Percentiles rank a stretch among this genome's conserved stretches.
Conservation (phyloP, 2,329 filamentous ascomycete genomes). For the Metarhizium guizhouense region DNA sequence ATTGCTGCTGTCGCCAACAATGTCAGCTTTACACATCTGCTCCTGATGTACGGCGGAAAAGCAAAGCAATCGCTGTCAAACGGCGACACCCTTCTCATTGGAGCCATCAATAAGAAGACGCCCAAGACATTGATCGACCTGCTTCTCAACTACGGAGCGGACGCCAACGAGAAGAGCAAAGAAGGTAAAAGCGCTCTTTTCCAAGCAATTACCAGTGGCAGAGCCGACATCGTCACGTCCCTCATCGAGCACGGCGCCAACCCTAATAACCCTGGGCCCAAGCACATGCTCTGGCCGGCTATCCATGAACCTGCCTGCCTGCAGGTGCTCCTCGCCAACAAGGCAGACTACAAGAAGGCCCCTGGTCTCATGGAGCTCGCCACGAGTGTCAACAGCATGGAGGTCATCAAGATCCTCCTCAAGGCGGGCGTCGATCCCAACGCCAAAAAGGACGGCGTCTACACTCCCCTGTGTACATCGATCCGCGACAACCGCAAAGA, state of each 20-base stretch:
- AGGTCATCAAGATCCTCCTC: conserved; percentile 48
- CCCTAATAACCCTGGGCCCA: conserved; percentile 59
- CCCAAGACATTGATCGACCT: conserved; percentile 47
- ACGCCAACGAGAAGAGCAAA: conserved; percentile 49
- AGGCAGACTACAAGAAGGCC: conserved; percentile 50
- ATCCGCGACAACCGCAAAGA: conserved; percentile 58
- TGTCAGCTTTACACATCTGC: conserved; percentile 47
- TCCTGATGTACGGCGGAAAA: conserved; percentile 53
- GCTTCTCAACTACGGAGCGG: conserved; percentile 49
- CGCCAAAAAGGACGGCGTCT: conserved; percentile 54
- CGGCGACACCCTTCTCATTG: conserved; percentile 53
- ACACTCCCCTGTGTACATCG: conserved; percentile 58
- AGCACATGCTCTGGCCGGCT: conserved; percentile 60
- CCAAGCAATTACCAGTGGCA: conserved; percentile 46
- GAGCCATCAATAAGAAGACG: conserved; percentile 49
- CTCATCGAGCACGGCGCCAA: conserved; percentile 50
- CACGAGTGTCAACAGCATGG: conserved; percentile 53
- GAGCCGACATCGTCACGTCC: conserved; percentile 45
- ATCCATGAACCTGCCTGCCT: conserved; percentile 50
- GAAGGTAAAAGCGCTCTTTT: conserved; percentile 57
- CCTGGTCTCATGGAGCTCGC: conserved; percentile 58
- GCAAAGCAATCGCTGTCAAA: conserved; percentile 42
- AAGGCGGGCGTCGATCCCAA: conserved; percentile 53
- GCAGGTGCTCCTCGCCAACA: conserved; percentile 47
- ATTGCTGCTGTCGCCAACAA: conserved; percentile 42